phyloP scores from a whole-genome alignment of 139 green algal species.

The Chlorella vulgaris region DNA sequence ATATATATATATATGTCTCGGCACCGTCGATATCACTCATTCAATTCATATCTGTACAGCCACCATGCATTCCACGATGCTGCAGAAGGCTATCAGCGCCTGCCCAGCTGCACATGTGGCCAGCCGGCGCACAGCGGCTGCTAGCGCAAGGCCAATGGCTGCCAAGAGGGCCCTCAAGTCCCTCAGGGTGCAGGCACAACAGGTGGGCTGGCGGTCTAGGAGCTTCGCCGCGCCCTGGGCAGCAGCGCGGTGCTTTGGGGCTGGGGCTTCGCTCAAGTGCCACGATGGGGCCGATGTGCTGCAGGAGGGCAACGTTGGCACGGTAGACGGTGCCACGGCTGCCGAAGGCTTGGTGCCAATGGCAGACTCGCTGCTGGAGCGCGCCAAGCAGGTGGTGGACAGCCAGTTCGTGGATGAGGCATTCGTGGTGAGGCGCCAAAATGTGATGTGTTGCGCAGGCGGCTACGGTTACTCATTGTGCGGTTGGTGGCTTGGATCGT shows the following conservation, averaged over 20 bases:
- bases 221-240: not conserved
- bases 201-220: not conserved
- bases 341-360: slow-evolving; percentile 36
- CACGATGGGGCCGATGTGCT: no score
- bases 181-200: not conserved
- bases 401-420: slow-evolving; percentile 32
- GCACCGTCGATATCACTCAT: no score
- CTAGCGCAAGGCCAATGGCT: not conserved
- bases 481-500: no score
- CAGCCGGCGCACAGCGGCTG: not conserved
- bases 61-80: no score
- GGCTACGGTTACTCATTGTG: no score
- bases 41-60: no score
- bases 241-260: not conserved
- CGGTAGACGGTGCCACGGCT: slow-evolving; percentile 4
- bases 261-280: no score
- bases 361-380: slow-evolving; percentile 42
- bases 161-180: not conserved
- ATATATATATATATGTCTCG: no score
- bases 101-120: no score
- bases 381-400: slow-evolving; percentile 36
- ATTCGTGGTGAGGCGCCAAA: slow-evolving; percentile 6
- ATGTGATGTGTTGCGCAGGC: not conserved
- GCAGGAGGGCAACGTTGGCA: slow-evolving; percentile 18
- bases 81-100: no score